These are phyloP conservation scores for Leccinellum albellum DNA, from an alignment of 768 basidiomycete genomes.

Conservation along the genomic window DNA sequence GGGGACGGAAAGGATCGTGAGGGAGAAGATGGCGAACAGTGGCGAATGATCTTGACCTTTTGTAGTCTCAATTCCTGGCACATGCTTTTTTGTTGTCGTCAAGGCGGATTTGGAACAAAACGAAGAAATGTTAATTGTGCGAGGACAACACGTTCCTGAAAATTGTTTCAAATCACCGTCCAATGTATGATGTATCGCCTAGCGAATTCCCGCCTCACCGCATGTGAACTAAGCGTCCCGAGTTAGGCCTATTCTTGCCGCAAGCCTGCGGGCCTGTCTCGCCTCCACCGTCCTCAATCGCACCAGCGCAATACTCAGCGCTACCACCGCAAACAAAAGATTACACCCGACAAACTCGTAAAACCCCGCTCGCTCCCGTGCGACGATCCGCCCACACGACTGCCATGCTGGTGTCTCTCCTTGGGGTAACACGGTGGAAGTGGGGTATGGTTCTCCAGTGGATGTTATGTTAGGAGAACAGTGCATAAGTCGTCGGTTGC, in stretches of 20 bases:
- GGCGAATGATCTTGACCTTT: constrained; percentile 1
- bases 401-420: constrained; percentile 86
- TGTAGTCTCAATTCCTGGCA: constrained; percentile 6
- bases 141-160: not conserved
- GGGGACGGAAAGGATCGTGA: constrained; percentile 16
- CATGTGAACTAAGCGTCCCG: constrained; percentile 23
- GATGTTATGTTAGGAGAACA: constrained; percentile 46
- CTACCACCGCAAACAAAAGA: constrained; percentile 61
- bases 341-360: constrained; percentile 91
- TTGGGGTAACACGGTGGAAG: constrained; percentile 8
- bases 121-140: not conserved
- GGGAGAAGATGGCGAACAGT: not conserved
- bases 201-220: constrained; percentile 3
- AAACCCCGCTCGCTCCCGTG: constrained; percentile 79
- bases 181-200: not conserved
- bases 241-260: constrained; percentile 78
- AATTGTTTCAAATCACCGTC: not conserved
- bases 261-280: constrained; percentile 76
- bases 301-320: constrained; percentile 62
- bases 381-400: constrained; percentile 83
- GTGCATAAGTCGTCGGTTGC: constrained; percentile 86
- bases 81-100: constrained; percentile 3
- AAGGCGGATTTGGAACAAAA: constrained; percentile 8
- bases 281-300: constrained; percentile 66
- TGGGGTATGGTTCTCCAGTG: constrained; percentile 10